phyloP scores from a whole-genome alignment of 352 stramenopile species.

The Globisporangium okanoganense region DNA sequence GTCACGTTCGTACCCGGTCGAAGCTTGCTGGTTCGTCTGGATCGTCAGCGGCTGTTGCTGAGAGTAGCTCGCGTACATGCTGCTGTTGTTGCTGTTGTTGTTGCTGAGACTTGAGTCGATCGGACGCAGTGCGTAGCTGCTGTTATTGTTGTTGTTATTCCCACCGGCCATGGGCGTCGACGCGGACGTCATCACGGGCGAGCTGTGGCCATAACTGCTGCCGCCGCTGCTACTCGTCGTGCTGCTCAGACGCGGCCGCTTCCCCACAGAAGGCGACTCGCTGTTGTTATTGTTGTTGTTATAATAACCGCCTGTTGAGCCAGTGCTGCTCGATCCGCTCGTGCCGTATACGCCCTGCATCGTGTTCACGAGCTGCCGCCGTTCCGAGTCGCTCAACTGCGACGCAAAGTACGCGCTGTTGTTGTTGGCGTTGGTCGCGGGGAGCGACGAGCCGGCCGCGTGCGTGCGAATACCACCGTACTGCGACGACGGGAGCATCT shows the following conservation, averaged over 20 bases:
- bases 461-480: slow-evolving; percentile 12
- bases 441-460: background rate
- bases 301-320: slow-evolving; percentile 5
- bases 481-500: slow-evolving; percentile 15
- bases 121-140: slow-evolving; percentile 16
- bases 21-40: slow-evolving; percentile 13
- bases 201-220: slow-evolving; percentile 22
- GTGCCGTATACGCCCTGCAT: slow-evolving; percentile 10
- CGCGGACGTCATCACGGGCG: slow-evolving; percentile 9
- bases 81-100: slow-evolving; percentile 18
- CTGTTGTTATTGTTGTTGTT: background rate
- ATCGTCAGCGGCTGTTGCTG: slow-evolving; percentile 12
- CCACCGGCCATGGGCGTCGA: slow-evolving; percentile 3
- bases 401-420: slow-evolving; percentile 7
- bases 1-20: slow-evolving; percentile 34
- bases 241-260: slow-evolving; percentile 20
- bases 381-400: slow-evolving; percentile 10
- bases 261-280: slow-evolving; percentile 15
- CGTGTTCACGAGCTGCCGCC: slow-evolving; percentile 11
- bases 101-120: slow-evolving; percentile 12
- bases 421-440: background rate
- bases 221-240: slow-evolving; percentile 22
- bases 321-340: background rate
- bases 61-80: slow-evolving; percentile 17
- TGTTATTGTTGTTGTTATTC: background rate